Evolutionary conservation across 23 red algal species (phyloP), one percentile per base, ranked within the genome.

Genomic region (Agarophyton chilense): DNA sequence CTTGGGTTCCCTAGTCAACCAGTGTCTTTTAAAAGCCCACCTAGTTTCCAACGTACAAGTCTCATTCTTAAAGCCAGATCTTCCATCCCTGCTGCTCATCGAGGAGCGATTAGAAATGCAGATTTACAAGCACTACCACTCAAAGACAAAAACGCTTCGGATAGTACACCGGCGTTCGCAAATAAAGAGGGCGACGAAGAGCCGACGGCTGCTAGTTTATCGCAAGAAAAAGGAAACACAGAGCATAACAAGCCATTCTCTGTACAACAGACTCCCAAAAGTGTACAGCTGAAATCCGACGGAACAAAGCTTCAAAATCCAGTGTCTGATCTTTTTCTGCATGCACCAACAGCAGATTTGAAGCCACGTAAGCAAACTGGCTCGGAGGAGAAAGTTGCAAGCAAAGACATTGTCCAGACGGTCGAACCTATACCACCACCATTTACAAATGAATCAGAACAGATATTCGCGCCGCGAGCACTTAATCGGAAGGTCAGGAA

Each of bases 11-110:
- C 82, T 28, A 43, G 7, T n/a, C 44, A 51, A 22, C 82, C 82
- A 41, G 82, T 86, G 25, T 71, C 60, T 40, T 86, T 86, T 38
- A 45, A n/a, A 28, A 68, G 64, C 33, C 82, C 82, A 8, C 82
- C 82, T 29, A 86, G 82, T 68, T 86, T 86, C 65, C 82, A 86
- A 17, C 57, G 64, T 18, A 46, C 82, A 24, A 53, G 46, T 45
- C 46, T 71, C 19, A 86, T 45, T 29, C 82, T 64, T 4, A 72
- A 32, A 10, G 82, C 64, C 8, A n/a, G 38, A 0, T 64, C 82
- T 13, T 68, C 73, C 35, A 72, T 71, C 46, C 82, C 82, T 10
- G 76, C 76, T 21, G 54, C 76, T 40, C 76, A 58, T 46, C 68
- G 68, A 10, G 68, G 47, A 29, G 68, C 68, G 9, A 74, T 46